Base-by-base conservation (phyloP, 352 stramenopile species). In the Elongisporangium prolatum region DNA sequence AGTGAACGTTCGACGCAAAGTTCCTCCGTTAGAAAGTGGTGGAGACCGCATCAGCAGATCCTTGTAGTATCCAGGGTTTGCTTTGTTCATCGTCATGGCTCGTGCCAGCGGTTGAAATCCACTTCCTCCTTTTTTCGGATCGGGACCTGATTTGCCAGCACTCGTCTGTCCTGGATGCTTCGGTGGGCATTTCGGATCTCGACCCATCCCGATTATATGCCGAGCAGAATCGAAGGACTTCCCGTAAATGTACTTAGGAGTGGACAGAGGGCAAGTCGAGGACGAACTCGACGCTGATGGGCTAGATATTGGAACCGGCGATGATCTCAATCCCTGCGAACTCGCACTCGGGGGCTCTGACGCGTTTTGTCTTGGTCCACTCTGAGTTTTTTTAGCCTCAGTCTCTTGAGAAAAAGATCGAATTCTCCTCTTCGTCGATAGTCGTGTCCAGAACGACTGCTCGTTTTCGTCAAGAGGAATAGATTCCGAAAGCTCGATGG, bases 21-120 rank as follows among this genome's bases (percentile, higher is more conserved):
- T 40, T 2, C 5, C 4, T 6, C 53, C 1, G 17, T 37, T 22
- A 25, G 54, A 37, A 0, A 24, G 54, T 16, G 44, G 38, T 4
- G 47, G 47, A n/a, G 54, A 52, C 14, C 54, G 54, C 38, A 52
- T 25, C 8, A 52, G 54, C 40, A 52, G 44, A 8, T 67, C 50
- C 38, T 54, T 53, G 34, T 49, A 59, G 40, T 59, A 52, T 18
- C 59, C 34, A 10, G 64, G 59, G 25, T 58, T 28, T n/a, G 69
- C 66, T 51, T 66, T 67, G 18, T 55, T 69, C 61, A 74, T 71
- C 3, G 69, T 78, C 28, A 66, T 48, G 11, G 67, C 64, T 47
- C 64, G 65, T 54, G 59, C 60, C 55, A 75, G 56, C 21, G 58
- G 64, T 22, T 57, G 61, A 52, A 80, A 80, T 40, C 28, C 28